phyloP scores from a whole-genome alignment of 352 stramenopile genomes.

The Lagenidium sp. region DNA sequence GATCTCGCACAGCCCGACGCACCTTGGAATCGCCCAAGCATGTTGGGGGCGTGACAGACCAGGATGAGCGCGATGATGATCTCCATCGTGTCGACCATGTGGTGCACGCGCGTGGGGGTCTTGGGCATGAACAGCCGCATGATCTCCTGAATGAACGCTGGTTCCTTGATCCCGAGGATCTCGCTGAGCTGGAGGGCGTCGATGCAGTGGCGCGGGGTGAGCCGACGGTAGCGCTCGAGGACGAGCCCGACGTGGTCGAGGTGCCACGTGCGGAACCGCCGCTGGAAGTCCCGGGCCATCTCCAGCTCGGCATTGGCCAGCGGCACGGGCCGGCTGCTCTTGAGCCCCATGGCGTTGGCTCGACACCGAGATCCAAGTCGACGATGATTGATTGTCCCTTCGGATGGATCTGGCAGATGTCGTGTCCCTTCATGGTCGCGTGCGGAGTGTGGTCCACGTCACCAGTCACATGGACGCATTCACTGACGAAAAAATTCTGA shows the following conservation, averaged over 20 bases:
- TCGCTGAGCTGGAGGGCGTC: conserved; percentile 38
- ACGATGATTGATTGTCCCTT: no score
- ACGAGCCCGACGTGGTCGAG: conserved; percentile 40
- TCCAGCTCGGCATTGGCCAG: conserved; percentile 29
- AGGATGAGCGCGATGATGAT: conserved; percentile 50
- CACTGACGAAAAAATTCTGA: no score
- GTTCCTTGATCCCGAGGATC: conserved; percentile 43
- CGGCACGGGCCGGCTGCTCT: conserved; percentile 44
- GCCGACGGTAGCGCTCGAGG: conserved; percentile 35
- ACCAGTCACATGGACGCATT: no score
- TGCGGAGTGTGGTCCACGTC: no score
- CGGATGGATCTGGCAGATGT: no score
- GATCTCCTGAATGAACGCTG: conserved; percentile 31
- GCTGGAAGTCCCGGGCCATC: conserved; percentile 35
- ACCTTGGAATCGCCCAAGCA: conserved; percentile 53
- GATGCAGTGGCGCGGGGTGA: conserved; percentile 50
- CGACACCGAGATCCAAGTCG: no score
- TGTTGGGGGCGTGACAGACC: conserved; percentile 48
- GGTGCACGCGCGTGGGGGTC: conserved; percentile 46
- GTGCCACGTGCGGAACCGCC: conserved; percentile 47
- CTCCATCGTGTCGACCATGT: conserved; percentile 66
- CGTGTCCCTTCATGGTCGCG: no score
- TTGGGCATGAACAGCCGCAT: conserved; percentile 43
- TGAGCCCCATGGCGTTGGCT: conserved; percentile 65
- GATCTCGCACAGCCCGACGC: no score